Conservation (phyloP, 805 yeast genomes). For the Yamadazyma nakazawae region DNA sequence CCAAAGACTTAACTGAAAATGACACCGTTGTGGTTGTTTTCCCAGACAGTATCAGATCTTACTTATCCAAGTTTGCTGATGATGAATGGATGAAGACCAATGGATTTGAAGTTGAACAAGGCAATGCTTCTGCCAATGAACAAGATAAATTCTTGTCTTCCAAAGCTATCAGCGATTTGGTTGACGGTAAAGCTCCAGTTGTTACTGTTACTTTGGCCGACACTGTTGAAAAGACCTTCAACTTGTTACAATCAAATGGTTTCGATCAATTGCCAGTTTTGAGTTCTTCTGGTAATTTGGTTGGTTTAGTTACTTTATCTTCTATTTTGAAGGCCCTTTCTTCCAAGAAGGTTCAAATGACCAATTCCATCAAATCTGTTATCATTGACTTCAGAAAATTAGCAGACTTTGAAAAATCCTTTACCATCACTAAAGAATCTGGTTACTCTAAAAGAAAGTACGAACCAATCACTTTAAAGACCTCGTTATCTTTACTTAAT, state of each 20-base stretch:
- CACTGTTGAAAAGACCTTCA: conserved; percentile 61
- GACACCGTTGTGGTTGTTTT: conserved; percentile 76
- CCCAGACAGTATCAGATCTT: conserved; percentile 86
- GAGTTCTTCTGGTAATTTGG: conserved; percentile 53
- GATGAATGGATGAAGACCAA: conserved; percentile 87
- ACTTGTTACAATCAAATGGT: conserved; percentile 67
- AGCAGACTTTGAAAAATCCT: conserved; percentile 62
- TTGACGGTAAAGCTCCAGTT: conserved; percentile 66
- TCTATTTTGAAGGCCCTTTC: conserved; percentile 66
- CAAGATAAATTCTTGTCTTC: conserved; percentile 38
- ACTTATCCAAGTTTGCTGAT: conserved; percentile 82
- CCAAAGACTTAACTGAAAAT: conserved; percentile 64
- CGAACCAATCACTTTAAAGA: conserved; percentile 59
- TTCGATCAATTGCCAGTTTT: conserved; percentile 86
- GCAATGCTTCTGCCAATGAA: conserved; percentile 37
- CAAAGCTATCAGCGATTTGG: conserved; percentile 61
- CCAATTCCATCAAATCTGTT: conserved; percentile 54
- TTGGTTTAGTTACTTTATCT: conserved; percentile 76
- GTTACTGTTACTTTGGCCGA: conserved; percentile 65
- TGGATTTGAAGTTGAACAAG: conserved; percentile 59
- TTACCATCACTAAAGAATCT: conserved; percentile 54
- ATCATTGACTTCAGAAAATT: conserved; percentile 75
- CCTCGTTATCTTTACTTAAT: conserved; percentile 66
- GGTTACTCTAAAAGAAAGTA: conserved; percentile 63
- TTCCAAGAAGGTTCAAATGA: conserved; percentile 52